These are phyloP conservation scores for Fagus sylvatica DNA, from an alignment of 306 rosid genomes.

Conservation along the genomic window DNA sequence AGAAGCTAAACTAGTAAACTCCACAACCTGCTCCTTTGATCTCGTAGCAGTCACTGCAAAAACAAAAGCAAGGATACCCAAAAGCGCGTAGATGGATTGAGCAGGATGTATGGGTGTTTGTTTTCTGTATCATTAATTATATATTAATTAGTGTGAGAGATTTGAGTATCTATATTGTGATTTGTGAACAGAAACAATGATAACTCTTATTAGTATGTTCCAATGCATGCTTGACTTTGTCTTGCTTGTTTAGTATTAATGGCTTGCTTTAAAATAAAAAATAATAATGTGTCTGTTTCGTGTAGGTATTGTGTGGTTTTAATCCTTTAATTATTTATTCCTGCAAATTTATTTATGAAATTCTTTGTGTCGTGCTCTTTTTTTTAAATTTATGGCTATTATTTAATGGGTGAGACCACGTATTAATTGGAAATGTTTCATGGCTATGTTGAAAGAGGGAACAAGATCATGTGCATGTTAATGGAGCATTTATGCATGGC, in stretches of 20 bases:
- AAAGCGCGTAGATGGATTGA: slow-evolving; percentile 50
- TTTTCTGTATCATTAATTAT: slow-evolving; percentile 40
- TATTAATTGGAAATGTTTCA: slow-evolving; percentile 46
- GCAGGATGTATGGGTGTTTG: slow-evolving; percentile 49
- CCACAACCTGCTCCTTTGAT: slow-evolving; percentile 46
- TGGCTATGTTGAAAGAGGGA: slow-evolving; percentile 43
- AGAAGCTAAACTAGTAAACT: slow-evolving; percentile 48
- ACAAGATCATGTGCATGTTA: slow-evolving; percentile 71
- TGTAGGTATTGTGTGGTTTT: slow-evolving; percentile 15
- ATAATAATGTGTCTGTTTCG: slow-evolving; percentile 39
- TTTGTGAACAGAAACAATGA: slow-evolving; percentile 42
- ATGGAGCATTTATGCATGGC: slow-evolving; percentile 56
- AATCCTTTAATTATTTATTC: not conserved
- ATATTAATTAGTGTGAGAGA: slow-evolving; percentile 24
- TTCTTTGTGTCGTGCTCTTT: not conserved
- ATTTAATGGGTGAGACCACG: slow-evolving; percentile 20
- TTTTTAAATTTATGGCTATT: not conserved
- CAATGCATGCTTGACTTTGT: slow-evolving; percentile 27
- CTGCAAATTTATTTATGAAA: slow-evolving; percentile 2
- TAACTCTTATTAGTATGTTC: slow-evolving; percentile 33
- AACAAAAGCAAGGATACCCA: slow-evolving; percentile 18
- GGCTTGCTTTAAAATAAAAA: slow-evolving; percentile 9
- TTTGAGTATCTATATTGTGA: slow-evolving; percentile 9
- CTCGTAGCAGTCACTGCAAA: slow-evolving; percentile 23
- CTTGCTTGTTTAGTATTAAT: slow-evolving; percentile 26